Conservation (phyloP, 2,329 filamentous ascomycete species). For the Escovopsis weberi region DNA sequence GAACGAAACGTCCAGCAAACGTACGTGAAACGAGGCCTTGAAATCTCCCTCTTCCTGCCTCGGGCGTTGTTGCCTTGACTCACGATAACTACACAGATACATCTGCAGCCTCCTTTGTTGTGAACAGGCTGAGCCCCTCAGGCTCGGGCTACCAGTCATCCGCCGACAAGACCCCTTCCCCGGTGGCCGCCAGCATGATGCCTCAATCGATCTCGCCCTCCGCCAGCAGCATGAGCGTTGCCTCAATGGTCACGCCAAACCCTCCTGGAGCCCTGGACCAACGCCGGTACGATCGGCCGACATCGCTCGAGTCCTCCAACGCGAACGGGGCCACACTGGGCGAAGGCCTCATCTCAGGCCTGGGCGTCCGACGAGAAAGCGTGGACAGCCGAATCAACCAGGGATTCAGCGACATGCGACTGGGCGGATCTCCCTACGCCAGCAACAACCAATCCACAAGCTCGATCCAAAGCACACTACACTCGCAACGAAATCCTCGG, state of each 20-base stretch:
- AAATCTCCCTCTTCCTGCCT: constrained; percentile 2
- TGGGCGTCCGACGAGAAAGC: constrained; percentile 52
- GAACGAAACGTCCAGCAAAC: constrained; percentile 27
- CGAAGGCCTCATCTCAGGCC: constrained; percentile 26
- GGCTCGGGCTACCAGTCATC: constrained; percentile 34
- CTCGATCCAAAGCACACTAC: constrained; percentile 57
- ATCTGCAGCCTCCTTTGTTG: constrained; percentile 24
- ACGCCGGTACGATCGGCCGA: constrained; percentile 29
- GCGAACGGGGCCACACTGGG: constrained; percentile 17
- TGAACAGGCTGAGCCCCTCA: constrained; percentile 25
- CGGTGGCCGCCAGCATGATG: constrained; percentile 35
- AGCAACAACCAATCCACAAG: constrained; percentile 64
- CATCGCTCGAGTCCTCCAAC: constrained; percentile 19
- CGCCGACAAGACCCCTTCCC: constrained; percentile 48
- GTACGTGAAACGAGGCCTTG: constrained; percentile 13
- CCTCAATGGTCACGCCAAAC: constrained; percentile 50
- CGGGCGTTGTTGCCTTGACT: constrained; percentile 1
- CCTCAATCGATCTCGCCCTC: constrained; percentile 40
- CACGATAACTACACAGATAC: constrained; percentile 16
- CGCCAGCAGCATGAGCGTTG: constrained; percentile 48
- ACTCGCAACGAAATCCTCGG: constrained; percentile 49
- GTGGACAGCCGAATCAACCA: constrained; percentile 68
- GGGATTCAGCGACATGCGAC: constrained; percentile 52
- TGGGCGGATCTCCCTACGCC: constrained; percentile 55
- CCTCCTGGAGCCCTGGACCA: constrained; percentile 28